A percentile compares a stretch with the other conserved stretches of the same genome.
These are phyloP conservation scores for Pleurotus salmoneostramineus DNA, from an alignment of 768 basidiomycete genomes.

Conservation along the genomic window DNA sequence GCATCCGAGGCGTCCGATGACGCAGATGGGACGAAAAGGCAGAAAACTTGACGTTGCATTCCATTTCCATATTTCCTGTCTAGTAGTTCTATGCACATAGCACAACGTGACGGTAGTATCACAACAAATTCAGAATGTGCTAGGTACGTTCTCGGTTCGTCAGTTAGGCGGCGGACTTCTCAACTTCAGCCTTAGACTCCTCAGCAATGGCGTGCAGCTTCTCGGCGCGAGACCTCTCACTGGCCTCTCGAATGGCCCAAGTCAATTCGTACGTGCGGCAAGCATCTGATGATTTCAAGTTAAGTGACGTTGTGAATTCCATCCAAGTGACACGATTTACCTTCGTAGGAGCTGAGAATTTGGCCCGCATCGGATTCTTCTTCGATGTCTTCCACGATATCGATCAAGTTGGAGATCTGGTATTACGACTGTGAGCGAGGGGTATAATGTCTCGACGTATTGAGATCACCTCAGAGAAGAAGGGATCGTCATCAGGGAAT, in stretches of 20 bases:
- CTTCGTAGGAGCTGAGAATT: conserved; percentile 84
- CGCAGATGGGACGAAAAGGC: background rate
- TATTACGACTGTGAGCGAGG: background rate
- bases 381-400: conserved; percentile 86
- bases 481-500: conserved; percentile 85
- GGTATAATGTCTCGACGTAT: background rate
- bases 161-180: background rate
- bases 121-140: background rate
- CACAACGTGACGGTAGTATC: background rate
- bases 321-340: conserved; percentile 29
- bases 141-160: too few species aligned
- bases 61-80: too few species aligned
- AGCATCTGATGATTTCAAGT: conserved; percentile 50
- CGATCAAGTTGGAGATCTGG: conserved; percentile 76
- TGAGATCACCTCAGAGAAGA: conserved; percentile 69
- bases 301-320: background rate
- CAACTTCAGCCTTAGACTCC: background rate
- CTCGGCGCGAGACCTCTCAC: conserved; percentile 57
- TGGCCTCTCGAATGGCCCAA: conserved; percentile 86
- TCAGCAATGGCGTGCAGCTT: conserved; percentile 33
- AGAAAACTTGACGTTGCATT: background rate
- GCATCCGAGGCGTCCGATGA: background rate
- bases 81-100: background rate
- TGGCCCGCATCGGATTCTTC: conserved; percentile 76
- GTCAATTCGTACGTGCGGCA: conserved; percentile 88